phyloP scores from a whole-genome alignment of 306 rosid species.

The Argentina anserina region DNA sequence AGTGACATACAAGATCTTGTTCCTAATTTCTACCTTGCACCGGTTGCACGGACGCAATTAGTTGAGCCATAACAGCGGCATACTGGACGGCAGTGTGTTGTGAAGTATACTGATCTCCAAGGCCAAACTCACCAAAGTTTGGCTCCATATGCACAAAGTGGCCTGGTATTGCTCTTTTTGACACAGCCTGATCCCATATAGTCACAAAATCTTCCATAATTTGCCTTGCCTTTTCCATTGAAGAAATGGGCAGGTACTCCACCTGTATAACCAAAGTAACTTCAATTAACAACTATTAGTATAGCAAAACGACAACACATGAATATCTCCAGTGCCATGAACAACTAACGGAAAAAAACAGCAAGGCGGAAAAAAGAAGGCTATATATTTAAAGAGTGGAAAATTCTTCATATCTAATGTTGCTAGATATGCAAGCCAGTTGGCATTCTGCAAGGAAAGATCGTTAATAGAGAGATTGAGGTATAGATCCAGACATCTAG shows the following conservation, averaged over 20 bases:
- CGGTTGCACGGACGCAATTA: slow-evolving; percentile 59
- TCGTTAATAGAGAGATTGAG: neutral
- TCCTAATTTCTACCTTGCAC: slow-evolving; percentile 56
- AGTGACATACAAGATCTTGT: neutral
- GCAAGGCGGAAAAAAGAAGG: neutral
- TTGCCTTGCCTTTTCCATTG: slow-evolving; percentile 66
- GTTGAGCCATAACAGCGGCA: slow-evolving; percentile 69
- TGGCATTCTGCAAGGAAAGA: neutral
- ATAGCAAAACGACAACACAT: neutral
- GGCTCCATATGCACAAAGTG: slow-evolving; percentile 77
- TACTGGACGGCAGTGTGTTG: slow-evolving; percentile 92
- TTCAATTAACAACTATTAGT: neutral
- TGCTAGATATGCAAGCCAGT: neutral
- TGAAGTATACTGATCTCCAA: slow-evolving; percentile 54
- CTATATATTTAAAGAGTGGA: neutral
- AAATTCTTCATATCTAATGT: neutral
- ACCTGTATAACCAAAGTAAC: slow-evolving; percentile 38
- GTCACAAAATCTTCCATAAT: slow-evolving; percentile 75
- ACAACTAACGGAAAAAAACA: neutral
- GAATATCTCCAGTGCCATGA: neutral
- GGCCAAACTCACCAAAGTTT: slow-evolving; percentile 69
- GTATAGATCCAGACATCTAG: neutral
- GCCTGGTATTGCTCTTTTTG: slow-evolving; percentile 83
- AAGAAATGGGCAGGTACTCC: slow-evolving; percentile 83
- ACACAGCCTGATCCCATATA: slow-evolving; percentile 62